Evolutionary conservation across 1,284 basidiomycete genomes (phyloP).

Genomic region (Cryptococcus wingfieldii): DNA sequence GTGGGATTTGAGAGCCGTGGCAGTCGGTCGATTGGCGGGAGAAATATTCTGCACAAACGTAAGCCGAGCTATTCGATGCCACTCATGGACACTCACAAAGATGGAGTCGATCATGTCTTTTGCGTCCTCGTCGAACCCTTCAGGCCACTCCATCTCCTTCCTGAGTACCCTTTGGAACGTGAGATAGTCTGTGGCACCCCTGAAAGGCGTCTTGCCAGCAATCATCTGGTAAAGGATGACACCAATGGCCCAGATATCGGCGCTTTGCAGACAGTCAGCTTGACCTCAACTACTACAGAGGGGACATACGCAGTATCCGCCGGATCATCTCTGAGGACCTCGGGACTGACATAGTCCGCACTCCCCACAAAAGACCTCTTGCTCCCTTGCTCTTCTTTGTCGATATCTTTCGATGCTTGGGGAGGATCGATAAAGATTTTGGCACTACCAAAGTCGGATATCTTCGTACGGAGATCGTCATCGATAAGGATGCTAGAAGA

Average conservation of each 20-base stretch:
- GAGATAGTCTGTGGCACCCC: constrained; percentile 56
- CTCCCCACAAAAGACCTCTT: constrained; percentile 83
- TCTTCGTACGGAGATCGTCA: constrained; percentile 76
- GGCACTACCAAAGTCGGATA: constrained; percentile 96
- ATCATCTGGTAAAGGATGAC: constrained; percentile 56
- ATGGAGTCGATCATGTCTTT: constrained; percentile 50
- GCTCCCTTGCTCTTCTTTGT: background rate
- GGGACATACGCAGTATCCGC: constrained; percentile 47
- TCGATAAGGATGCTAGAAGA: constrained; percentile 67
- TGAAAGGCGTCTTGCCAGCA: constrained; percentile 55
- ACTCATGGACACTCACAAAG: constrained; percentile 34
- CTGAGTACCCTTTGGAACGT: constrained; percentile 58
- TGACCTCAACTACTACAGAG: background rate
- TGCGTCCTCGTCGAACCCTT: constrained; percentile 51
- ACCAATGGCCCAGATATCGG: constrained; percentile 58
- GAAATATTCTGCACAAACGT: constrained; percentile 52
- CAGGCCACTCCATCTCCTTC: constrained; percentile 52
- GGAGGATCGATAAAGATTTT: constrained; percentile 59
- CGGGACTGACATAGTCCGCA: constrained; percentile 92
- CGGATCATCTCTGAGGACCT: constrained; percentile 71
- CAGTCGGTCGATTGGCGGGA: constrained; percentile 59
- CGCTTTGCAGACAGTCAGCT: constrained; percentile 19
- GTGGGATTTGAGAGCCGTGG: constrained; percentile 63
- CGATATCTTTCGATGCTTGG: constrained; percentile 10
- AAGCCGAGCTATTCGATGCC: background rate